Evolutionary conservation across 73 alveolate genomes (phyloP).

Genomic region (Stentor roeselii): DNA sequence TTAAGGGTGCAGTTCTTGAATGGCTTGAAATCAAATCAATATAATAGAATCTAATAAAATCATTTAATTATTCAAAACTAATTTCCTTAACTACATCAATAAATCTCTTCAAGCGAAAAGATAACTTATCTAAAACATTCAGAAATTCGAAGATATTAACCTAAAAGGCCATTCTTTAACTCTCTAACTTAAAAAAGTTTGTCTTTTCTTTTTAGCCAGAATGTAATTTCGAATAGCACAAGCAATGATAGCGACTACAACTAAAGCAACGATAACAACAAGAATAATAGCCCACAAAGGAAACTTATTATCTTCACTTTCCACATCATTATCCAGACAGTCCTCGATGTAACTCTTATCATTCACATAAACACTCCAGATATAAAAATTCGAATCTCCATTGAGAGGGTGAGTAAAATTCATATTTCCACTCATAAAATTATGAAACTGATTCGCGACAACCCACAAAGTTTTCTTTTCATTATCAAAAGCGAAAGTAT

Average conservation of each 20-base stretch:
- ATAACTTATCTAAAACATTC: too few species aligned
- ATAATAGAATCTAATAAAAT: too few species aligned
- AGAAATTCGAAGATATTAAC: too few species aligned
- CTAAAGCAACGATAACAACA: background rate
- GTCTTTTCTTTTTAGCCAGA: background rate
- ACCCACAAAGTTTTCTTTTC: constrained; percentile 37
- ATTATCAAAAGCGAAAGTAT: constrained; percentile 54
- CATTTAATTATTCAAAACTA: too few species aligned
- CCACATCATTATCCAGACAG: constrained; percentile 27
- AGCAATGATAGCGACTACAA: background rate
- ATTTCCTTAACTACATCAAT: too few species aligned
- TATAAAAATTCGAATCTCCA: constrained; percentile 51
- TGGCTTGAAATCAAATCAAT: too few species aligned
- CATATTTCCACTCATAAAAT: constrained; percentile 35
- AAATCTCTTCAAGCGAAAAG: too few species aligned
- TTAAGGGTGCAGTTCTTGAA: too few species aligned
- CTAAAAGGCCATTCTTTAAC: too few species aligned
- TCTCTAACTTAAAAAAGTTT: background rate
- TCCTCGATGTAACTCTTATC: constrained; percentile 57
- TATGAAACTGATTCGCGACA: constrained; percentile 23
- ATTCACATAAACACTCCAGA: constrained; percentile 43
- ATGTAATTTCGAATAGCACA: background rate
- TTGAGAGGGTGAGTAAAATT: constrained; percentile 44
- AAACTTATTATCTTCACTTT: background rate
- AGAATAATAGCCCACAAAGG: constrained; percentile 19